phyloP scores from a whole-genome alignment of 495 filamentous ascomycete species.

The Neurospora cerealis region DNA sequence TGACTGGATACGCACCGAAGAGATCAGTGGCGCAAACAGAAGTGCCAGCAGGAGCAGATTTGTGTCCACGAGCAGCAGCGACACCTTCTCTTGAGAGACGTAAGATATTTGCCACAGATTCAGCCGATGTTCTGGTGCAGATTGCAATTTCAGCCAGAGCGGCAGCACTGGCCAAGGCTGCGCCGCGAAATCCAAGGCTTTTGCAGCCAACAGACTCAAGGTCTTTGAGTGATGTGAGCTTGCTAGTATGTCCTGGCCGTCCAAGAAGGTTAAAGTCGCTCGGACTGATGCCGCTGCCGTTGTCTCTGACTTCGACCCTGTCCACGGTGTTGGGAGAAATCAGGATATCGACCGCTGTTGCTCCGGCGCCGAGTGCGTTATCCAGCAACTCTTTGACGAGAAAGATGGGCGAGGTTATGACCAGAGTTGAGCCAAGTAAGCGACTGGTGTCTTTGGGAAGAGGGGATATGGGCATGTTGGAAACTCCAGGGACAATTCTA shows the following conservation, averaged over 20 bases:
- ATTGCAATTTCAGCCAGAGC: conserved; percentile 57
- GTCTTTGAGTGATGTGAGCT: conserved; percentile 65
- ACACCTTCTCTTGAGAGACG: conserved; percentile 31
- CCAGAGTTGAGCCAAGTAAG: conserved; percentile 62
- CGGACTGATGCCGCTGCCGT: conserved; percentile 69
- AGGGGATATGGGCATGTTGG: conserved; percentile 24
- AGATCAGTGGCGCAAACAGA: conserved; percentile 60
- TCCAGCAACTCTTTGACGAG: conserved; percentile 89
- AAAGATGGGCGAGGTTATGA: conserved; percentile 59
- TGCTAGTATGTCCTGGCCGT: conserved; percentile 71
- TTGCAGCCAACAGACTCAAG: conserved; percentile 52
- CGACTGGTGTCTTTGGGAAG: conserved; percentile 56
- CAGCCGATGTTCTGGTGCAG: conserved; percentile 60
- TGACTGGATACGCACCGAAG: conserved; percentile 63
- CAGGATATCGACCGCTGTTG: conserved; percentile 62
- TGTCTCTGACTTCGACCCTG: conserved; percentile 82
- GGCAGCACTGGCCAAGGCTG: conserved; percentile 71
- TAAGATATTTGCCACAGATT: conserved; percentile 47
- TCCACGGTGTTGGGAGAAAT: conserved; percentile 69
- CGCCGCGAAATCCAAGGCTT: conserved; percentile 80
- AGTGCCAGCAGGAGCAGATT: conserved; percentile 67
- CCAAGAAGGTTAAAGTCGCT: conserved; percentile 62
- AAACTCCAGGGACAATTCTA: not conserved
- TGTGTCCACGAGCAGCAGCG: conserved; percentile 28
- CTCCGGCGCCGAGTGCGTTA: conserved; percentile 78